A percentile compares a stretch with the other conserved stretches of the same genome.
phyloP scores from a whole-genome alignment of 2,329 filamentous ascomycete genomes.

The Apiospora malaysiana region DNA sequence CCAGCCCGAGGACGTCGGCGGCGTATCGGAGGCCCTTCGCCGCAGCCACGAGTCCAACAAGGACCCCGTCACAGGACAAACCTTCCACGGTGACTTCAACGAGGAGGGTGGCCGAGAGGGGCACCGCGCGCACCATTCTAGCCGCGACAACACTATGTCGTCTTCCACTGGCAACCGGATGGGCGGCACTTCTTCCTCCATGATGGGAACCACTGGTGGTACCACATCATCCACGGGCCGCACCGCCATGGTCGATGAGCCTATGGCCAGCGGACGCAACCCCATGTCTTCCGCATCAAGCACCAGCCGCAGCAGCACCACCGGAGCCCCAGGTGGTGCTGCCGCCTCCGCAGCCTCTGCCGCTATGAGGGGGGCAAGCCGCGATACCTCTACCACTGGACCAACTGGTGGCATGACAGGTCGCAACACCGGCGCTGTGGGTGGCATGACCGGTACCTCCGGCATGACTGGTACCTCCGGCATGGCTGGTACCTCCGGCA shows the following conservation, averaged over 20 bases:
- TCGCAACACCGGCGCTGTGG: neutral
- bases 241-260: neutral
- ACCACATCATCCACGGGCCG: neutral
- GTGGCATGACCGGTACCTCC: neutral
- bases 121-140: neutral
- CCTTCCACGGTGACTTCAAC: slow-evolving; percentile 20
- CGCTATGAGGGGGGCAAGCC: neutral
- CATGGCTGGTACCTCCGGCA: neutral
- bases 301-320: neutral
- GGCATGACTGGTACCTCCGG: neutral
- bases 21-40: slow-evolving; percentile 32
- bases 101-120: neutral
- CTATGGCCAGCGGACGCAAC: neutral
- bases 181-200: neutral
- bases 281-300: neutral
- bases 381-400: neutral
- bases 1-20: slow-evolving; percentile 58
- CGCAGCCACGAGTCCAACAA: slow-evolving; percentile 24
- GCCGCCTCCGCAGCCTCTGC: slow-evolving; percentile 3
- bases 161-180: neutral
- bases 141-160: neutral
- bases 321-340: neutral
- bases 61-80: slow-evolving; percentile 26
- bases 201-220: neutral
- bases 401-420: neutral